Percentiles rank a stretch among this genome's conserved stretches.
Conservation (phyloP, 768 basidiomycete species). For the Termitomyces sp. region DNA sequence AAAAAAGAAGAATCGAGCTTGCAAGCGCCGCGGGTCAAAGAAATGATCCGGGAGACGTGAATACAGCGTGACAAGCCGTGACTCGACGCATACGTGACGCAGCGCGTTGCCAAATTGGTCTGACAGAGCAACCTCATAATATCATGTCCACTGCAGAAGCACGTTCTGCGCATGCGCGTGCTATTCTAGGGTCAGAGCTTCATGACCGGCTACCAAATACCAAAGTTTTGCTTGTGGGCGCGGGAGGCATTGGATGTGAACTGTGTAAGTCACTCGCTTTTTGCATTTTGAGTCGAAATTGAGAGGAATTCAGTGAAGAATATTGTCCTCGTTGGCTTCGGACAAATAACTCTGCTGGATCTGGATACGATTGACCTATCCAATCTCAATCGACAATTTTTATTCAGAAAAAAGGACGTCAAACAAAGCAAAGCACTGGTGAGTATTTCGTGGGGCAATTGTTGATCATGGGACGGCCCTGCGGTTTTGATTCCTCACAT, state of each 20-base stretch:
- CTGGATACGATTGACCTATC: conserved; percentile 98
- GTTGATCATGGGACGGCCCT: not conserved
- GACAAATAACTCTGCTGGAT: conserved; percentile 88
- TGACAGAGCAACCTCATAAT: not conserved
- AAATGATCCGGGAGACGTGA: too few species aligned
- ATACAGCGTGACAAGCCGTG: conserved; percentile 6
- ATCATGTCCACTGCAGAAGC: conserved; percentile 42
- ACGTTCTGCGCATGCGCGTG: conserved; percentile 58
- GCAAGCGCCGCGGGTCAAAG: too few species aligned
- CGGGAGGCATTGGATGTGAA: conserved; percentile 97
- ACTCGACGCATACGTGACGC: conserved; percentile 22
- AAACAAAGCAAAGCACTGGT: conserved; percentile 95
- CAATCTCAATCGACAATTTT: conserved; percentile 94
- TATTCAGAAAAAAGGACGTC: conserved; percentile 95
- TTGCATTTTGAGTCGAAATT: not conserved
- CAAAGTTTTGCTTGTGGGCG: conserved; percentile 85
- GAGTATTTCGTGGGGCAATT: conserved; percentile 15
- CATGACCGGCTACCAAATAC: conserved; percentile 53
- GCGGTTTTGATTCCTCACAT: not conserved
- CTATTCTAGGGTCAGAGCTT: conserved; percentile 76
- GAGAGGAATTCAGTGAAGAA: conserved; percentile 75
- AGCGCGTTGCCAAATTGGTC: conserved; percentile 13
- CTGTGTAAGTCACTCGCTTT: conserved; percentile 49
- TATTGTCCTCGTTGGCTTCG: conserved; percentile 88
- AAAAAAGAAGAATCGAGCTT: too few species aligned